Evolutionary conservation across 139 green algal species (phyloP).

Genomic region (Bryopsis sp.): DNA sequence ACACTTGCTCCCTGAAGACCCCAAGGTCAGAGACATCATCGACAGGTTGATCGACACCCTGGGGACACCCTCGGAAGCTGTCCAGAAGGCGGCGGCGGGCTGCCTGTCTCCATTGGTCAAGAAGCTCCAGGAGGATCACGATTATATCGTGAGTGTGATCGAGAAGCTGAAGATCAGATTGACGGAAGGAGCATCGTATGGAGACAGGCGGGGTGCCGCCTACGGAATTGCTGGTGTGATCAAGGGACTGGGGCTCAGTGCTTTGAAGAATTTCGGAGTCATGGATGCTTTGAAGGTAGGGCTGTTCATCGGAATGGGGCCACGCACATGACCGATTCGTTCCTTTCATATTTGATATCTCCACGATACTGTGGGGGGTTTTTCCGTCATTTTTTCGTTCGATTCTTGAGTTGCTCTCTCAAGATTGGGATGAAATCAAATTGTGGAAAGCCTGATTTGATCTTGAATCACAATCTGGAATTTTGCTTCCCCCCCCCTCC

Average conservation of each 20-base stretch:
- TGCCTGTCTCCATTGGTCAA: conserved; percentile 83
- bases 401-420: no score
- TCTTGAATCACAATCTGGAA: no score
- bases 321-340: no score
- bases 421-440: no score
- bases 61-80: conserved; percentile 75
- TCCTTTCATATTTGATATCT: no score
- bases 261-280: conserved; percentile 68
- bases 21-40: conserved; percentile 47
- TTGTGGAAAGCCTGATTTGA: no score
- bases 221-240: conserved; percentile 86
- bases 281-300: conserved; percentile 77
- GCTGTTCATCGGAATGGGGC: no score
- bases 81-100: conserved; percentile 79
- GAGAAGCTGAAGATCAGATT: conserved; percentile 45
- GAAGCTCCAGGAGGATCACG: conserved; percentile 29
- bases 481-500: no score
- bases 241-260: conserved; percentile 81
- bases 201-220: conserved; percentile 76
- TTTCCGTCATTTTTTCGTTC: no score
- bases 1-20: conserved; percentile 58
- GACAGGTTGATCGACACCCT: conserved; percentile 64
- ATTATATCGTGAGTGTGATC: conserved; percentile 34
- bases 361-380: no score
- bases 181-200: conserved; percentile 54